A percentile compares a stretch with the other conserved stretches of the same genome.
Conservation (phyloP, 768 basidiomycete species). For the Phlebiopsis gigantea region DNA sequence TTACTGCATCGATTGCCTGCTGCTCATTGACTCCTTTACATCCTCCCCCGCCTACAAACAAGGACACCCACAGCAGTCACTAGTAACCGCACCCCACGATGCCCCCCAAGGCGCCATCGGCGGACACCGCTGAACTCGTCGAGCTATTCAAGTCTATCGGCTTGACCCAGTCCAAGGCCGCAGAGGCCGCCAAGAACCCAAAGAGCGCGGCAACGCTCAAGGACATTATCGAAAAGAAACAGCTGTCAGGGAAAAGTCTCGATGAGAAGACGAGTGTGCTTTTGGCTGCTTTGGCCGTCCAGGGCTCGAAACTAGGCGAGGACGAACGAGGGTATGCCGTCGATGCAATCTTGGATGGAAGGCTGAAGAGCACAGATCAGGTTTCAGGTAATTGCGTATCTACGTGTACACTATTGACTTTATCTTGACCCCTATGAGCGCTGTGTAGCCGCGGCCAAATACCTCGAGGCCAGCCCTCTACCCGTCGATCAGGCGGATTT, state of each 20-base stretch:
- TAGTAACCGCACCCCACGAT: neutral
- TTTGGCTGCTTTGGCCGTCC: constrained; percentile 59
- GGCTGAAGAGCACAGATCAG: constrained; percentile 80
- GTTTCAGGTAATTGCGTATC: constrained; percentile 54
- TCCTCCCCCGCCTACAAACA: neutral
- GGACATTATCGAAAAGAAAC: constrained; percentile 58
- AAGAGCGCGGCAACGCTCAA: constrained; percentile 71
- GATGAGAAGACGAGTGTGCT: constrained; percentile 78
- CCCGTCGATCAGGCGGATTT: constrained; percentile 71
- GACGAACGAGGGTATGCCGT: constrained; percentile 60
- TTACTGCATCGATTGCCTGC: constrained; percentile 11
- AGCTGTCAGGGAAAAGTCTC: constrained; percentile 40
- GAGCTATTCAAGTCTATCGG: constrained; percentile 73
- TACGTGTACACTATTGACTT: constrained; percentile 3
- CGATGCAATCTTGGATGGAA: constrained; percentile 62
- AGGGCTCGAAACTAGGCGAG: constrained; percentile 55
- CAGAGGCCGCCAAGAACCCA: constrained; percentile 74
- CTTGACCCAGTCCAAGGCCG: constrained; percentile 69
- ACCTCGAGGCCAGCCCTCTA: constrained; percentile 50
- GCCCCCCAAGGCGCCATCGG: constrained; percentile 20
- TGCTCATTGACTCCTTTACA: neutral
- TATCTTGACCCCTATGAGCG: neutral
- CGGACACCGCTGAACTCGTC: constrained; percentile 36
- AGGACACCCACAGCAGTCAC: neutral
- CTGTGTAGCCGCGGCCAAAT: constrained; percentile 67